Evolutionary conservation across 169 alveolate genomes (phyloP).

Genomic region (Cryptosporidium sp.): DNA sequence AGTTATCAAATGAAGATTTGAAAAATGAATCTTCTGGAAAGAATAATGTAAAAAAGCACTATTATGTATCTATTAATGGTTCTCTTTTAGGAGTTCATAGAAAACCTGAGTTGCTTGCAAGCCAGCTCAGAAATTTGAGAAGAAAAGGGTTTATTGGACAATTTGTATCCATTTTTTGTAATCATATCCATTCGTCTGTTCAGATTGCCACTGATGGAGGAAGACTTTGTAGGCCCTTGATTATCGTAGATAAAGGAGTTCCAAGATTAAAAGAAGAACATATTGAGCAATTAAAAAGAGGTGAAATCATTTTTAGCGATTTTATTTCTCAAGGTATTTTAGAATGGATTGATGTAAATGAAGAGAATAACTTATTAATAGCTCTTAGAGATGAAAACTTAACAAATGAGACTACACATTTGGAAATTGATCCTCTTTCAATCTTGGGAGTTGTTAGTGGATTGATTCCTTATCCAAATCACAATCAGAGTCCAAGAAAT

Average conservation of each 20-base stretch:
- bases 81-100: constrained; percentile 93
- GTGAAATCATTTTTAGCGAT: constrained; percentile 89
- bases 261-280: constrained; percentile 84
- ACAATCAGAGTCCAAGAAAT: constrained; percentile 99
- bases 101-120: constrained; percentile 89
- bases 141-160: constrained; percentile 96
- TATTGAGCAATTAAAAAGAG: constrained; percentile 83
- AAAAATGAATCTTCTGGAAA: background rate
- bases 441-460: constrained; percentile 99
- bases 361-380: constrained; percentile 96
- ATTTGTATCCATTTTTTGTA: constrained; percentile 95
- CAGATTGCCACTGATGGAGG: constrained; percentile 99
- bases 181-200: constrained; percentile 91
- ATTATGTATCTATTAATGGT: constrained; percentile 95
- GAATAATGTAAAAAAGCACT: constrained; percentile 82
- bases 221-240: constrained; percentile 97
- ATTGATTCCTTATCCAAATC: constrained; percentile 99
- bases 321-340: constrained; percentile 91
- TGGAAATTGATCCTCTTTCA: constrained; percentile 98
- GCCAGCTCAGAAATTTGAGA: constrained; percentile 92
- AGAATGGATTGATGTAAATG: constrained; percentile 99
- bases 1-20: background rate
- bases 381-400: constrained; percentile 94
- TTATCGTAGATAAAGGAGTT: constrained; percentile 94
- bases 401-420: constrained; percentile 94